Base-by-base conservation (phyloP, 192 early-diverging fungal genomes). In the Podila horticola region DNA sequence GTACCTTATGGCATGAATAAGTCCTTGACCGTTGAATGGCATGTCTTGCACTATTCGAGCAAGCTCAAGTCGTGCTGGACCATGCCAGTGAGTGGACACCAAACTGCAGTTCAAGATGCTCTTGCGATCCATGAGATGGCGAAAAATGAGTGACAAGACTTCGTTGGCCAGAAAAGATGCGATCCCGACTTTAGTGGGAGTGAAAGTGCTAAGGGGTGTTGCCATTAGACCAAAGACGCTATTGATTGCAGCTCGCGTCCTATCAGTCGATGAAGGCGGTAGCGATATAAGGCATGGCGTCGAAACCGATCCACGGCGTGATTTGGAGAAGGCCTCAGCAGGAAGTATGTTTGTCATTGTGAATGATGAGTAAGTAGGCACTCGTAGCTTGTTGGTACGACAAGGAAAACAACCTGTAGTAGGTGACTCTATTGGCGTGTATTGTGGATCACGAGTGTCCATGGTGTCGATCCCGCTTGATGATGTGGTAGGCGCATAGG, bases 1-100 rank as follows among this genome's bases (percentile, higher is more conserved):
- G 52, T 74, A 82, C 79, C 79, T 62, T 28, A 82, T 73, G 15
- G 79, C 79, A 58, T 74, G 72, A 6, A 82, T 63, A 41, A 82
- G 60, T 0, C 79, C 79, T 20, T 60, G 64, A 2, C 79, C 79
- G 33, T 72, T 75, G 38, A 72, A 71, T 3, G 82, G 82, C 72
- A 72, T 70, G 10, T 75, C 64, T 52, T 71, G 69, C 1, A 57
- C 31, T 8, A 72, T 68, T 33, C 72, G 33, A 26, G 28, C 66
- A n/a, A 74, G 48, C 48, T 71, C 82, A 5, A 67, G 22, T 8
- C 62, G 26, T 13, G 74, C 82, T 45, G 72, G 74, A 7, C 65
- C 73, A 13, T 74, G 66, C 79, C 79, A 82, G 34, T 74, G 66
- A 11, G 60, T 31, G 8, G 72, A 82, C 0, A 82, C 79, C 4